These are phyloP conservation scores for Alternaria sp. DNA, from an alignment of 2,329 filamentous ascomycete species.

Conservation along the genomic window DNA sequence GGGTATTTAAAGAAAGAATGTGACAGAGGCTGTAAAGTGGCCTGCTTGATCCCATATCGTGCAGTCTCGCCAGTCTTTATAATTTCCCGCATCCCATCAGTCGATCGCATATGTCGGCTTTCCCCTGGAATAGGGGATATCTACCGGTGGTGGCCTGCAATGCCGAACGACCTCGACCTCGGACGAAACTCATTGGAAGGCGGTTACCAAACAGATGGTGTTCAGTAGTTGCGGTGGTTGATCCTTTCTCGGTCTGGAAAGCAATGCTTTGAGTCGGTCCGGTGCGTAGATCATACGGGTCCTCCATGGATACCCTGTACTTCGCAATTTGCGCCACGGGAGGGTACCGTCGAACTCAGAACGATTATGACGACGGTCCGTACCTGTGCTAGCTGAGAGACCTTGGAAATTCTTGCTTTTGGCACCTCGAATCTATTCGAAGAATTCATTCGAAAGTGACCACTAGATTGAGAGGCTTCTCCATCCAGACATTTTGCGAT, in stretches of 20 bases:
- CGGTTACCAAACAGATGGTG: conserved; percentile 5
- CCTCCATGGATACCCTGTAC: conserved; percentile 2
- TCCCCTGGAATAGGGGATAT: conserved; percentile 11
- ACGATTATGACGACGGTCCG: neutral
- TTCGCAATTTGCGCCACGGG: conserved; percentile 9
- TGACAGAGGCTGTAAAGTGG: conserved; percentile 23
- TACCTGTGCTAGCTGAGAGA: neutral
- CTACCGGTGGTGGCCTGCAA: neutral
- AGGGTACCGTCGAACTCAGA: neutral
- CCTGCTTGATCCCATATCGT: conserved; percentile 17
- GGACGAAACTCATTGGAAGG: conserved; percentile 9
- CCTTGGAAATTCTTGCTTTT: neutral
- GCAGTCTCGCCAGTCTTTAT: conserved; percentile 17
- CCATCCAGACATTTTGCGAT: neutral
- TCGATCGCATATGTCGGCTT: neutral
- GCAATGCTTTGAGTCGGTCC: conserved; percentile 9
- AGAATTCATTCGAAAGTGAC: neutral
- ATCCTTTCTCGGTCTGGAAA: conserved; percentile 17
- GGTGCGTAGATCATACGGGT: conserved; percentile 10
- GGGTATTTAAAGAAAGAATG: conserved; percentile 17
- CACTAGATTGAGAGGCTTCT: neutral
- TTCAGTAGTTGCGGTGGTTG: conserved; percentile 19
- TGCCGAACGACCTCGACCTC: conserved; percentile 3
- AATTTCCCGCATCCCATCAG: neutral
- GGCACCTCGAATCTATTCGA: neutral